These are phyloP conservation scores for Limnomonas spitsbergensis DNA, from an alignment of 139 green algal genomes.

Conservation along the genomic window DNA sequence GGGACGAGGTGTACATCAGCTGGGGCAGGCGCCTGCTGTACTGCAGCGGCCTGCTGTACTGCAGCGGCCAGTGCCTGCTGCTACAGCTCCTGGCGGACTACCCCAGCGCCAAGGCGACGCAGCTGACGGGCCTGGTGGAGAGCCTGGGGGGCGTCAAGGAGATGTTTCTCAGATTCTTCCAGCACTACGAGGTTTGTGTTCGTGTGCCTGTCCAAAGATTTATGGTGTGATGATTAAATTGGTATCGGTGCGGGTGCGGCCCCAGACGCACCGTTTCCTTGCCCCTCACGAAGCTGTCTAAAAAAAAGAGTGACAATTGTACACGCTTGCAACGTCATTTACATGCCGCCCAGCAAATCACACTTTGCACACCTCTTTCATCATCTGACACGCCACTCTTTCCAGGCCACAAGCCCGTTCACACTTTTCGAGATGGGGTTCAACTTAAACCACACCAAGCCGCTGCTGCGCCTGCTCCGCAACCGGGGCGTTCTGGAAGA, in stretches of 20 bases:
- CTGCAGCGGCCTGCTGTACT: neutral
- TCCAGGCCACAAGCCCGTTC: slow-evolving; percentile 25
- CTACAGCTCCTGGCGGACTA: slow-evolving; percentile 45
- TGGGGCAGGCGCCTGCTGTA: slow-evolving; percentile 46
- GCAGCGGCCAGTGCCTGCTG: slow-evolving; percentile 18
- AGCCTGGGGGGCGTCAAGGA: neutral
- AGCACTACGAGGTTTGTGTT: slow-evolving; percentile 9
- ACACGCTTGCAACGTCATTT: neutral
- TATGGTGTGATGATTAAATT: no score
- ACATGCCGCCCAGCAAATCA: neutral
- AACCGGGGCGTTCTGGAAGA: slow-evolving; percentile 47
- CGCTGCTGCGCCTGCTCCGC: slow-evolving; percentile 51
- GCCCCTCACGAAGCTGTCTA: no score
- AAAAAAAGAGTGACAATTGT: no score
- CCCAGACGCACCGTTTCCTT: no score
- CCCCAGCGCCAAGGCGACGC: neutral
- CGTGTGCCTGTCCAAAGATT: no score
- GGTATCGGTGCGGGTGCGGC: no score
- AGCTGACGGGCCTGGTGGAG: neutral
- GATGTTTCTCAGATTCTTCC: slow-evolving; percentile 15
- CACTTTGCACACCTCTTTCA: neutral
- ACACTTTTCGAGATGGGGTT: slow-evolving; percentile 52
- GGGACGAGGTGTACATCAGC: slow-evolving; percentile 33
- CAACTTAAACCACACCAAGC: slow-evolving; percentile 57
- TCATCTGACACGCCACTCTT: neutral